Evolutionary conservation across 805 yeast genomes (phyloP).

Genomic region (Wickerhamiella occidentalis): DNA sequence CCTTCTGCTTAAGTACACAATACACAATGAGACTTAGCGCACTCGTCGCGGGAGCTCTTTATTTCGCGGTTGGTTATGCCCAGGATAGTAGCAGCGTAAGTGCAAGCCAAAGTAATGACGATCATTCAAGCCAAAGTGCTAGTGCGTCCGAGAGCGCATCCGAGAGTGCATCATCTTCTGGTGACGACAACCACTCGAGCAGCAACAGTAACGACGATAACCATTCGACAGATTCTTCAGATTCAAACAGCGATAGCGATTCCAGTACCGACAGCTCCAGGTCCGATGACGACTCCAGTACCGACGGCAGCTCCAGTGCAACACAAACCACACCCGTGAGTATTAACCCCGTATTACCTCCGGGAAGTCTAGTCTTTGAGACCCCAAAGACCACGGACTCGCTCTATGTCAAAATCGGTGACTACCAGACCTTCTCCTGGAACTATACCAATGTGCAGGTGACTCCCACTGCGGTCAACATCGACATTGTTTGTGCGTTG

Average conservation of each 20-base stretch:
- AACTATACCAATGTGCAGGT: slow-evolving; percentile 28
- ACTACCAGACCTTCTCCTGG: slow-evolving; percentile 32
- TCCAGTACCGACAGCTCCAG: neutral
- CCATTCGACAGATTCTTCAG: too few species aligned
- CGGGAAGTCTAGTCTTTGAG: slow-evolving; percentile 28
- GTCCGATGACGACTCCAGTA: neutral
- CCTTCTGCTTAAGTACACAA: neutral
- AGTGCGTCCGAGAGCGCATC: neutral
- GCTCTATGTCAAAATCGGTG: slow-evolving; percentile 31
- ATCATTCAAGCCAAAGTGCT: neutral
- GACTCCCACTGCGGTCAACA: slow-evolving; percentile 30
- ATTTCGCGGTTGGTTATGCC: neutral
- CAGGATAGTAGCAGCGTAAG: neutral
- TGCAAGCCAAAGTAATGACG: neutral
- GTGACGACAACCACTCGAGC: neutral
- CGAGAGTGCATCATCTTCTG: too few species aligned
- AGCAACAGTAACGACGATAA: too few species aligned
- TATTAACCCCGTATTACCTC: slow-evolving; percentile 28
- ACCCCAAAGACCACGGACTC: slow-evolving; percentile 28
- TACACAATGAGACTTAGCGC: neutral
- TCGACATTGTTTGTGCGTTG: slow-evolving; percentile 30
- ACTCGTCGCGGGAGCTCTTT: neutral
- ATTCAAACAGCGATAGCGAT: neutral
- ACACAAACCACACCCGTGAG: slow-evolving; percentile 17
- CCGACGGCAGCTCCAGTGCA: neutral